Percentiles rank a stretch among this genome's conserved stretches.
These are phyloP conservation scores for Schoenoplectus triqueter DNA, from an alignment of 202 grass and related monocot species.

Conservation along the genomic window DNA sequence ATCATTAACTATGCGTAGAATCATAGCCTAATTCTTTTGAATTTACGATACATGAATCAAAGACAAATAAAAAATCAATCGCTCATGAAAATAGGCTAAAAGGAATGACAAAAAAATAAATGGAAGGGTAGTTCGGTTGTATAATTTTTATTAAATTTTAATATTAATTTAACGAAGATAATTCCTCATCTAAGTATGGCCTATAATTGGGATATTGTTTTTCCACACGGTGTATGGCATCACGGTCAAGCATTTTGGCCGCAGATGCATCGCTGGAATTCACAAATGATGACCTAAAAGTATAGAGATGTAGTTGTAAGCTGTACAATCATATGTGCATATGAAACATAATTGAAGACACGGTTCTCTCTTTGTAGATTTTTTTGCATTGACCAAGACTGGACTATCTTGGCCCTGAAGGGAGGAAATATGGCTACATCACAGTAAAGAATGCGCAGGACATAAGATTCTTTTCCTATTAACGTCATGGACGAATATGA, in stretches of 20 bases:
- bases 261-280: conserved; percentile 35
- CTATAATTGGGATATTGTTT: conserved; percentile 38
- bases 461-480: conserved; percentile 15
- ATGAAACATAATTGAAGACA: conserved; percentile 27
- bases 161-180: too few relatives aligned
- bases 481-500: neutral
- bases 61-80: too few relatives aligned
- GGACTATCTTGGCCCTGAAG: neutral
- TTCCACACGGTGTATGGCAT: conserved; percentile 28
- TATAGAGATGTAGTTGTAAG: neutral
- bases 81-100: too few relatives aligned
- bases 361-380: conserved; percentile 1
- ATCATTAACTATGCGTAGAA: too few relatives aligned
- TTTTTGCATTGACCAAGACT: neutral
- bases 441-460: neutral
- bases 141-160: too few relatives aligned
- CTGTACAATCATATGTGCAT: conserved; percentile 16
- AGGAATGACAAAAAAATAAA: too few relatives aligned
- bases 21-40: too few relatives aligned
- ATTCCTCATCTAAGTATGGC: neutral
- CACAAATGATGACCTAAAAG: conserved; percentile 17
- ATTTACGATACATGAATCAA: too few relatives aligned
- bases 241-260: conserved; percentile 21
- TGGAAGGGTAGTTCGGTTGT: too few relatives aligned
- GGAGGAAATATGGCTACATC: neutral